Base-by-base conservation (phyloP, 2,329 filamentous ascomycete species). In the Cladorrhinum sp. region DNA sequence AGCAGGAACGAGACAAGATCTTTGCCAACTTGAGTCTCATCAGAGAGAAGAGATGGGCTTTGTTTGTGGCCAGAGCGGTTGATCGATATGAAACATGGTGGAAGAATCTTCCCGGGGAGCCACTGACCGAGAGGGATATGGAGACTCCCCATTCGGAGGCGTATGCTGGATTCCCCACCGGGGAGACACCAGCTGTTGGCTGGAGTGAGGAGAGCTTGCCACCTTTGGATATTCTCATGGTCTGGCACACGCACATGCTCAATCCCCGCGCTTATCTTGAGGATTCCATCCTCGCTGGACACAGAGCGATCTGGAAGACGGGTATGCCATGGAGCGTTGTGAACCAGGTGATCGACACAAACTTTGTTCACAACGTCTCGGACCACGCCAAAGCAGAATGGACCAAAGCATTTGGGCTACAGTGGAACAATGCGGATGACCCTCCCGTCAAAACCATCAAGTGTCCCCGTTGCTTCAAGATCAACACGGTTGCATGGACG, bases 241-340 rank as follows among this genome's bases (percentile, higher is more conserved):
- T 93, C 0, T 90, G 88, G 86, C 90, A 93, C 72, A 78, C 88
- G 0, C 90, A 91, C 68, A 88, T 91, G 84, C 82, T 93, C 2
- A 93, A 92, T 66, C 90, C 90, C 0, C 79, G 87, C 45, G 78
- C 77, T n/a, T 93, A 87, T 69, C 81, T 92, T 3, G 89, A 93
- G 68, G 90, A 93, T 70, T 86, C 85, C 68, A 76, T 92, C 58
- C 81, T 88, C 7, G 74, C 78, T 25, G 84, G 83, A 0, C 66
- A 79, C 2, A 77, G 78, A 59, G 76, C 81, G 25, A 71, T 83
- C 2, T 92, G 89, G 87, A 75, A 77, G 1, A 78, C 80, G 0
- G 83, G 84, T 0, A 79, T 93, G 64, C 90, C 90, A 0, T 93
- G 88, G 89, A 68, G 78, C 13, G 70, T 79, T 0, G 75, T 90